These are phyloP conservation scores for Mortierella sp. DNA, from an alignment of 371 early-diverging fungal species.

Conservation along the genomic window DNA sequence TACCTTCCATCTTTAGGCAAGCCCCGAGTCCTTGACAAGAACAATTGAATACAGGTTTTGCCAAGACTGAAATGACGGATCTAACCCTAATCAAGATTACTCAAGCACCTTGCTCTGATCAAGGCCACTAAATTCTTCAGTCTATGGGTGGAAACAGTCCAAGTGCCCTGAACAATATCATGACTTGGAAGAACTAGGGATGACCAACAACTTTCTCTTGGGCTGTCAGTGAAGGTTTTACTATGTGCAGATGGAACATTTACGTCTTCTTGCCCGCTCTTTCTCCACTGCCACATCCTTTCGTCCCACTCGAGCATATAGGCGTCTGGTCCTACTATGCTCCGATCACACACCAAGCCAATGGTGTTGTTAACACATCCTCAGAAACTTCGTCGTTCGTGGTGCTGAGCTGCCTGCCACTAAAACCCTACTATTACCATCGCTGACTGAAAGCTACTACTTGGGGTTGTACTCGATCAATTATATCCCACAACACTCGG, in stretches of 20 bases:
- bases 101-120: not conserved
- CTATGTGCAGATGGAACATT: too few relatives aligned
- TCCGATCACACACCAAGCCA: not conserved
- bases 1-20: not conserved
- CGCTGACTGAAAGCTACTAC: not conserved
- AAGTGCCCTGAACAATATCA: conserved; percentile 3
- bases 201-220: conserved; percentile 4
- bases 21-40: conserved; percentile 1
- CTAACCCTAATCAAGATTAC: conserved; percentile 1
- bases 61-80: conserved; percentile 6
- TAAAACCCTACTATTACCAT: too few relatives aligned
- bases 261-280: too few relatives aligned
- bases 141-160: not conserved
- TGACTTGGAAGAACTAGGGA: not conserved
- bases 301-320: conserved; percentile 2
- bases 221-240: conserved; percentile 5
- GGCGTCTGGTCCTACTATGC: not conserved
- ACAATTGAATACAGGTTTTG: conserved; percentile 20
- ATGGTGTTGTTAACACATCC: not conserved
- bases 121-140: not conserved
- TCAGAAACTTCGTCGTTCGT: conserved; percentile 2
- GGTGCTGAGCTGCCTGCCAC: not conserved
- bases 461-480: not conserved
- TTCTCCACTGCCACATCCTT: not conserved
- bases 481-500: not conserved